A percentile compares a stretch with the other conserved stretches of the same genome.
These are phyloP conservation scores for Trichophyton benhamiae DNA, from an alignment of 2,329 filamentous ascomycete species.

Conservation along the genomic window DNA sequence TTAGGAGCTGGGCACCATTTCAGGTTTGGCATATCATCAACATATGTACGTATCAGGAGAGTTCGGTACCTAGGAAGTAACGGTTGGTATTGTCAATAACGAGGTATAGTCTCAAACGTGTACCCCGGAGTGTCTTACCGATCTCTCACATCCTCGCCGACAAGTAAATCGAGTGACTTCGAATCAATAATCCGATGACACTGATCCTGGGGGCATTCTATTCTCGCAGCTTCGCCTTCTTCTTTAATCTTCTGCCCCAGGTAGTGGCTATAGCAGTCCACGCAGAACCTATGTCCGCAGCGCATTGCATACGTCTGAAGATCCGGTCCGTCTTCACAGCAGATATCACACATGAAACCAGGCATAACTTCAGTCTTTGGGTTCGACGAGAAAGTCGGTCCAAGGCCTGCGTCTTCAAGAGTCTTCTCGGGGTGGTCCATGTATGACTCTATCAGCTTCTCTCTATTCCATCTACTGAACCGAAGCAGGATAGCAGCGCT, in stretches of 20 bases:
- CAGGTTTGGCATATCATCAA: constrained; percentile 88
- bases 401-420: constrained; percentile 72
- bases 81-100: constrained; percentile 12
- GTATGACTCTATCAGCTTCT: constrained; percentile 85
- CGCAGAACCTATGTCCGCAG: constrained; percentile 86
- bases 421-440: constrained; percentile 78
- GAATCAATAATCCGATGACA: constrained; percentile 89
- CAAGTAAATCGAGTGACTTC: constrained; percentile 68
- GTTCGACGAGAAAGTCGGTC: constrained; percentile 46
- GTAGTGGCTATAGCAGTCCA: constrained; percentile 86
- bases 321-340: constrained; percentile 72
- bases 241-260: constrained; percentile 84
- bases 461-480: constrained; percentile 90
- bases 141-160: constrained; percentile 44
- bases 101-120: neutral
- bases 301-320: constrained; percentile 85
- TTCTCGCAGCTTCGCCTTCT: constrained; percentile 87
- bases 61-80: constrained; percentile 56
- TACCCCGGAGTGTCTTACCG: constrained; percentile 33
- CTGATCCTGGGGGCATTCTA: constrained; percentile 78
- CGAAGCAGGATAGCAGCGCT: constrained; percentile 82
- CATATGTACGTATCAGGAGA: constrained; percentile 83
- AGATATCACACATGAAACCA: constrained; percentile 87
- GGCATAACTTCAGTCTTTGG: constrained; percentile 59
- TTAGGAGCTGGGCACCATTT: constrained; percentile 99